phyloP scores from a whole-genome alignment of 495 filamentous ascomycete genomes.

The Barbatosphaeria neglecta region DNA sequence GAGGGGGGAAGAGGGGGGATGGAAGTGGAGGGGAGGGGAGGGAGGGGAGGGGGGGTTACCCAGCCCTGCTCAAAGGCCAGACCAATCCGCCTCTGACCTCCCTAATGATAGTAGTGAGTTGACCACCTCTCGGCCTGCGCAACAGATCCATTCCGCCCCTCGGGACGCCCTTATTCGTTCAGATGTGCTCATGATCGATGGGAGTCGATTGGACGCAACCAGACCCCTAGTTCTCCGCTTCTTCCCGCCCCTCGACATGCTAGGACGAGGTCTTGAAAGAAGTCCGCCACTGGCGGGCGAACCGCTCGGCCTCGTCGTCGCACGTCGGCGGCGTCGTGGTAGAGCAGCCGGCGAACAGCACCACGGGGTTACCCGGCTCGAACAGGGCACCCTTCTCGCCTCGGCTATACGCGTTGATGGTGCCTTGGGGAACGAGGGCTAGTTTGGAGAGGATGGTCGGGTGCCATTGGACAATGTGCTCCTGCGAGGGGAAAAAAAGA shows the following conservation, averaged over 20 bases:
- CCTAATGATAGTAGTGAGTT: no score
- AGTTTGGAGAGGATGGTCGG: constrained; percentile 89
- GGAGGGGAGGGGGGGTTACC: no score
- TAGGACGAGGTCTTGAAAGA: constrained; percentile 21
- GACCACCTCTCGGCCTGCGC: no score
- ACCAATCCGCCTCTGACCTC: no score
- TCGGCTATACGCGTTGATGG: constrained; percentile 61
- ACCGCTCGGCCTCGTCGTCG: constrained; percentile 47
- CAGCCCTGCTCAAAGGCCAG: no score
- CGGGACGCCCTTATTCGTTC: no score
- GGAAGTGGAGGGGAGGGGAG: no score
- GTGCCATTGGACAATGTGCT: constrained; percentile 95
- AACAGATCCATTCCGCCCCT: no score
- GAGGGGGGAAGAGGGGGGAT: no score
- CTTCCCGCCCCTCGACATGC: background rate
- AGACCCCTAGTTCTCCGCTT: no score
- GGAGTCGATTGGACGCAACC: no score
- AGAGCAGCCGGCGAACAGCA: constrained; percentile 63
- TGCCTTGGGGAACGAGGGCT: constrained; percentile 71
- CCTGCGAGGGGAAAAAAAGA: constrained; percentile 39
- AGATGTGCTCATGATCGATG: no score
- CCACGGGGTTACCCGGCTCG: constrained; percentile 77
- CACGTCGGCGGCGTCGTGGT: constrained; percentile 47
- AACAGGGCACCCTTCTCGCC: constrained; percentile 38
- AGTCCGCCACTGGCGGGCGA: constrained; percentile 34